Conservation (phyloP, 257 asterid species). For the Fraxinus americana region DNA sequence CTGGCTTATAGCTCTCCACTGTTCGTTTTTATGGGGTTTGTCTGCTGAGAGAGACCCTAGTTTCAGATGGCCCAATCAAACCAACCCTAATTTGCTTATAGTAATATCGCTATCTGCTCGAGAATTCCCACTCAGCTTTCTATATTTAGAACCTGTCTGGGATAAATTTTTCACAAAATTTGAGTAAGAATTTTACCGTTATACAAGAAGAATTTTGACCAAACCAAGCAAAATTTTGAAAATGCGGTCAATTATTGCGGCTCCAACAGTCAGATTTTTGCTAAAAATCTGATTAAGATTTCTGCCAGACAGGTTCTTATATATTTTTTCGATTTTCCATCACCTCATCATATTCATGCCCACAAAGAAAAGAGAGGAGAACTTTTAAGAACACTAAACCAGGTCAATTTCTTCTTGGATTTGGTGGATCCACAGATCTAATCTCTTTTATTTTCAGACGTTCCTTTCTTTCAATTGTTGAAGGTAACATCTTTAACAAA, state of each 20-base stretch:
- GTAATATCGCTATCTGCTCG: slow-evolving; percentile 20
- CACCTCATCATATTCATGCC: slow-evolving; percentile 38
- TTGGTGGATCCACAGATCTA: slow-evolving; percentile 75
- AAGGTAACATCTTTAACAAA: slow-evolving; percentile 32
- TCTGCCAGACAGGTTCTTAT: too few relatives aligned
- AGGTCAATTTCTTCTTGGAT: slow-evolving; percentile 33
- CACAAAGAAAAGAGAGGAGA: slow-evolving; percentile 23
- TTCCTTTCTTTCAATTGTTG: slow-evolving; percentile 16
- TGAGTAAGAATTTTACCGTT: too few relatives aligned
- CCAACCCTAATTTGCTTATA: slow-evolving; percentile 21
- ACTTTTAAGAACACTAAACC: slow-evolving; percentile 21
- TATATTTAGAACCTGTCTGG: slow-evolving; percentile 17
- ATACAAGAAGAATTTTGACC: too few relatives aligned
- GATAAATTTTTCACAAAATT: too few relatives aligned
- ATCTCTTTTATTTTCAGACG: slow-evolving; percentile 42
- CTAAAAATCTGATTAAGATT: too few relatives aligned
- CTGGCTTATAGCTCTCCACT: slow-evolving; percentile 77
- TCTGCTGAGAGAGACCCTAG: slow-evolving; percentile 64
- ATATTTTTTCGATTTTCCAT: slow-evolving; percentile 26
- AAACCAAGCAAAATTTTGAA: too few relatives aligned
- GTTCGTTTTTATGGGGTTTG: slow-evolving; percentile 83
- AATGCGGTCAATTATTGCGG: too few relatives aligned
- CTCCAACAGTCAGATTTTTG: too few relatives aligned
- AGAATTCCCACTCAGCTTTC: slow-evolving; percentile 21
- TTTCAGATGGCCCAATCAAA: slow-evolving; percentile 57